Evolutionary conservation across 176 grass and related monocot species (phyloP).

Genomic region (Juncus effusus): DNA sequence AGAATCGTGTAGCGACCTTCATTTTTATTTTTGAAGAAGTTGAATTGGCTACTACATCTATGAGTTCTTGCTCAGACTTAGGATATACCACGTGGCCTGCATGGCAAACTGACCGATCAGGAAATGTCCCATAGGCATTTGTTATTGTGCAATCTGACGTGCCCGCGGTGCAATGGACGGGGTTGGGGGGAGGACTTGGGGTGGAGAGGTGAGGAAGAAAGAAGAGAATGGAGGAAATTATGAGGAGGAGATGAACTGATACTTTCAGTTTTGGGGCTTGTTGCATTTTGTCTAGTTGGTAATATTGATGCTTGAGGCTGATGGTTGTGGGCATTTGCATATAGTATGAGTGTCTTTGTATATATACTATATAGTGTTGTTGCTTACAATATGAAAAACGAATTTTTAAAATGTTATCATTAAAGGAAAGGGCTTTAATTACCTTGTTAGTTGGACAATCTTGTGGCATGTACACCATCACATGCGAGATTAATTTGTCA

Average conservation of each 20-base stretch:
- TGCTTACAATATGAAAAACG: no score
- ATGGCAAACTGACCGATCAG: conserved; percentile 51
- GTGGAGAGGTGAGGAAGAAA: background rate
- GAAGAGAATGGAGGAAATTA: conserved; percentile 3
- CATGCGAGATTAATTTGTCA: no score
- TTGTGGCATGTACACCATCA: no score
- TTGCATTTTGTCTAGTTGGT: conserved; percentile 3
- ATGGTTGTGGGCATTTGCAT: background rate
- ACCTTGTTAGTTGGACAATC: no score
- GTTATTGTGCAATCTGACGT: conserved; percentile 41
- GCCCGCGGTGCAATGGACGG: conserved; percentile 35
- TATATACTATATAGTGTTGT: background rate
- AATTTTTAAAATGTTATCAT: no score
- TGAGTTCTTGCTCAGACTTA: conserved; percentile 49
- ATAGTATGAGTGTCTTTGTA: background rate
- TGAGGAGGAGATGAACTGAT: conserved; percentile 3
- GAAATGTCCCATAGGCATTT: conserved; percentile 53
- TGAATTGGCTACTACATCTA: conserved; percentile 39
- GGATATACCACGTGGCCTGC: conserved; percentile 37
- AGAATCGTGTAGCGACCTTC: conserved; percentile 53
- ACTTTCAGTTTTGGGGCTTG: background rate
- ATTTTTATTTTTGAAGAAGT: conserved; percentile 34
- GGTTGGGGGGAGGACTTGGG: conserved; percentile 45
- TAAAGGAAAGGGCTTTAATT: no score
- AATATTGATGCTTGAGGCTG: background rate